Evolutionary conservation across 345 rosid species (phyloP).

Genomic region (Hirschfeldia incana): DNA sequence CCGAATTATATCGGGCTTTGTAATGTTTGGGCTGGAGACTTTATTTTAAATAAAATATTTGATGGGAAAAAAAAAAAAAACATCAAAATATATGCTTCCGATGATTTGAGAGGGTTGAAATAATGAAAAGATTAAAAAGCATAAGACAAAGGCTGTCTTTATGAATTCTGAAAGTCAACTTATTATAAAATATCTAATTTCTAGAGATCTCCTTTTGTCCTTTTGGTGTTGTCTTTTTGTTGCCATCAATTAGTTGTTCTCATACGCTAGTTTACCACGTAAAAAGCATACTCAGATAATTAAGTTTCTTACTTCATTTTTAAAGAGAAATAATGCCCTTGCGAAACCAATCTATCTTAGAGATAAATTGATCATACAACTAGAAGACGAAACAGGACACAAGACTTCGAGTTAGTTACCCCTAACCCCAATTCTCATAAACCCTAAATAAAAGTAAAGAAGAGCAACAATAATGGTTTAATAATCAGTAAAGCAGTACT

Average conservation of each 20-base stretch:
- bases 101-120: not conserved
- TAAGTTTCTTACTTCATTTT: not conserved
- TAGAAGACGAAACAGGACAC: conserved; percentile 10
- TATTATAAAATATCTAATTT: not conserved
- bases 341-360: not conserved
- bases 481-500: conserved; percentile 33
- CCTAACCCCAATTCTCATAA: conserved; percentile 6
- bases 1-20: too few relatives aligned
- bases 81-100: not conserved
- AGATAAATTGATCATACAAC: conserved; percentile 15
- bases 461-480: not conserved
- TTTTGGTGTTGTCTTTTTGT: conserved; percentile 20
- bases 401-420: conserved; percentile 11
- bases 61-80: too few relatives aligned
- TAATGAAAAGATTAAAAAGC: not conserved
- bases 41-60: too few relatives aligned
- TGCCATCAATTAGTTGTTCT: not conserved
- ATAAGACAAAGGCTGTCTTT: conserved; percentile 29
- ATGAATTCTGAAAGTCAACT: conserved; percentile 30
- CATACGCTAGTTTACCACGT: not conserved
- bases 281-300: not conserved
- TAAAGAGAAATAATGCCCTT: not conserved
- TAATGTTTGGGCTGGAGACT: too few relatives aligned
- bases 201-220: conserved; percentile 19
- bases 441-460: conserved; percentile 23